phyloP scores from a whole-genome alignment of 495 filamentous ascomycete genomes.

The Cryomyces minteri region DNA sequence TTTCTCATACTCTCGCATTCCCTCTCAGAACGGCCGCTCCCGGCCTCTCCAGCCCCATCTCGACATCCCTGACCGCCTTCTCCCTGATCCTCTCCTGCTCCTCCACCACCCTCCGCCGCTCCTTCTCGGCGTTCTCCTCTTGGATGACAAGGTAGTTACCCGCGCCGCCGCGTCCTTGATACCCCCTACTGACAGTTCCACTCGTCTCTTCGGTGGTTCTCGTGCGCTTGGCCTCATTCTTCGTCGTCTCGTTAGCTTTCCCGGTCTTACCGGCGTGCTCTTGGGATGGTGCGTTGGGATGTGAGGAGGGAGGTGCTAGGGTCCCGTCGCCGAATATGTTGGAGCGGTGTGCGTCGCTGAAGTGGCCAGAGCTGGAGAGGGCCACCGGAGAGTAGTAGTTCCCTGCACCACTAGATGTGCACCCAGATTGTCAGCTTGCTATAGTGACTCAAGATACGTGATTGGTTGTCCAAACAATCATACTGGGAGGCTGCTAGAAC shows the following conservation, averaged over 20 bases:
- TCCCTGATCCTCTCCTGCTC: not conserved
- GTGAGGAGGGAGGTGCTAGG: not conserved
- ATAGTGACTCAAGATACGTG: too few relatives aligned
- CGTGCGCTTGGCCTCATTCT: too few relatives aligned
- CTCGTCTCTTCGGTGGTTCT: not conserved
- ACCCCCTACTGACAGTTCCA: not conserved
- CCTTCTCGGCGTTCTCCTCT: not conserved
- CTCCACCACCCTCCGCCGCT: not conserved
- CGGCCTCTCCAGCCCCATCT: not conserved
- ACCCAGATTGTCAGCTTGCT: too few relatives aligned
- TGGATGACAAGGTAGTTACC: not conserved
- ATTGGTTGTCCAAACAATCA: too few relatives aligned
- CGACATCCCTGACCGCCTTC: not conserved
- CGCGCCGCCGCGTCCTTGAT: not conserved
- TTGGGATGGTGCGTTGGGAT: too few relatives aligned
- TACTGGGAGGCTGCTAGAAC: too few relatives aligned
- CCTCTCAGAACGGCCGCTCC: not conserved
- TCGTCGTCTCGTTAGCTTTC: too few relatives aligned
- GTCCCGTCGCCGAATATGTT: conserved; percentile 4
- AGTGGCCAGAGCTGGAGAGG: conserved; percentile 11
- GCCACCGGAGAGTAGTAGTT: conserved; percentile 31
- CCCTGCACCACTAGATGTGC: conserved; percentile 31
- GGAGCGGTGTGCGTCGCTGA: conserved; percentile 4
- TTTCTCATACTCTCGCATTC: not conserved
- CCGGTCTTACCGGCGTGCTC: not conserved